phyloP scores from a whole-genome alignment of 352 stramenopile species.

The Phytophthora ramorum region DNA sequence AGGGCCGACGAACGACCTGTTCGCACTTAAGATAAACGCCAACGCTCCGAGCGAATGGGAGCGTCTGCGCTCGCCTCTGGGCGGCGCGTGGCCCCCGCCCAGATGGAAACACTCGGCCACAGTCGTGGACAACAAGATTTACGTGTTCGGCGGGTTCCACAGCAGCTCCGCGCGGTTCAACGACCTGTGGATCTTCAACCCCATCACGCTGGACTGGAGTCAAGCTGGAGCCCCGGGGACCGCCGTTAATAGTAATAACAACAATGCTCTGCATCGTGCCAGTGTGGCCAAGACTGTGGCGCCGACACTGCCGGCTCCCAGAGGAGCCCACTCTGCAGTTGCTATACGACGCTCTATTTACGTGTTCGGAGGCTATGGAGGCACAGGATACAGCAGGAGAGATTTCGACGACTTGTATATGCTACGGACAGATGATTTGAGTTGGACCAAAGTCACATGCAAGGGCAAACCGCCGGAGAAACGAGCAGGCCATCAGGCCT shows the following conservation, averaged over 20 bases:
- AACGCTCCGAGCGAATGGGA: slow-evolving; percentile 80
- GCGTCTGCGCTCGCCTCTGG: slow-evolving; percentile 52
- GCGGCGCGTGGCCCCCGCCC: slow-evolving; percentile 43
- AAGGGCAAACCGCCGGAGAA: slow-evolving; percentile 91
- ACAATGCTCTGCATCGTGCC: slow-evolving; percentile 60
- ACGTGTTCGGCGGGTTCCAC: slow-evolving; percentile 96
- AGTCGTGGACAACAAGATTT: slow-evolving; percentile 88
- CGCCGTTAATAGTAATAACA: slow-evolving; percentile 6
- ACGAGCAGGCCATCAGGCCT: slow-evolving; percentile 93
- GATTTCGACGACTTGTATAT: slow-evolving; percentile 96
- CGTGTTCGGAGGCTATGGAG: slow-evolving; percentile 97
- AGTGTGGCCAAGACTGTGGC: slow-evolving; percentile 35
- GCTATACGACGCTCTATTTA: slow-evolving; percentile 87
- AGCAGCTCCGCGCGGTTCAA: slow-evolving; percentile 91
- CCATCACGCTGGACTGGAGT: slow-evolving; percentile 92
- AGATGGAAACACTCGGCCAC: slow-evolving; percentile 93
- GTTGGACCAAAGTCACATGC: slow-evolving; percentile 81
- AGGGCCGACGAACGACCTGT: slow-evolving; percentile 94
- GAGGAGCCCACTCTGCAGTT: slow-evolving; percentile 91
- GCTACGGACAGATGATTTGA: slow-evolving; percentile 91
- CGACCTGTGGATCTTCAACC: slow-evolving; percentile 97
- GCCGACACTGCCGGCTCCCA: slow-evolving; percentile 67
- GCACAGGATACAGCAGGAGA: slow-evolving; percentile 88
- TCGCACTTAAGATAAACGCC: slow-evolving; percentile 90
- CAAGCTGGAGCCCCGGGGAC: slow-evolving; percentile 39